A percentile compares a stretch with the other conserved stretches of the same genome.
These are phyloP conservation scores for Fusarium fujikuroi DNA, from an alignment of 2,329 filamentous ascomycete genomes.

Conservation along the genomic window DNA sequence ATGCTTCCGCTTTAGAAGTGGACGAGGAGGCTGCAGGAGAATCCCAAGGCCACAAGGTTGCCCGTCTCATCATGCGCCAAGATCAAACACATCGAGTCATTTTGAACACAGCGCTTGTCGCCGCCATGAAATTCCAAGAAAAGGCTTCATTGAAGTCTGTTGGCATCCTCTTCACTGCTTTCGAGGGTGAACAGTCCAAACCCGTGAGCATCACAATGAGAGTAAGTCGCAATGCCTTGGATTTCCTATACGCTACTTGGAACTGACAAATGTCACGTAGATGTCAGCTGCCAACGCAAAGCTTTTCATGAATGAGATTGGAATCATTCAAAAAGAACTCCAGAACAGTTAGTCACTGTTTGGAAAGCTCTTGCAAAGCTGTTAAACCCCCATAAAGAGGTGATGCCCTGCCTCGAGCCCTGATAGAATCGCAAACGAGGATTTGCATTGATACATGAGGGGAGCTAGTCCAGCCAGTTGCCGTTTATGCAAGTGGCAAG, in stretches of 20 bases:
- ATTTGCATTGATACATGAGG: constrained; percentile 20
- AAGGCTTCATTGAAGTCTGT: constrained; percentile 78
- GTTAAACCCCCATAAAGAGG: constrained; percentile 22
- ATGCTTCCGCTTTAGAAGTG: constrained; percentile 62
- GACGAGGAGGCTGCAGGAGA: constrained; percentile 52
- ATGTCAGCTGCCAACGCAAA: constrained; percentile 66
- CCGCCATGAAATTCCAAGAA: constrained; percentile 82
- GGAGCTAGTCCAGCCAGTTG: constrained; percentile 14
- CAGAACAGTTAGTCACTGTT: constrained; percentile 49
- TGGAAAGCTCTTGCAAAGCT: constrained; percentile 9
- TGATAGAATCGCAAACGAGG: constrained; percentile 11
- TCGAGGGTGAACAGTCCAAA: constrained; percentile 65
- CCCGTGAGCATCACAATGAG: constrained; percentile 70
- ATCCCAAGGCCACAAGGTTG: constrained; percentile 56
- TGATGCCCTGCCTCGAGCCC: constrained; percentile 13
- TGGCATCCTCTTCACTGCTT: constrained; percentile 73
- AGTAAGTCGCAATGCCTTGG: constrained; percentile 54
- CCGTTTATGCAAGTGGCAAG: constrained; percentile 9
- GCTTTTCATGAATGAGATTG: constrained; percentile 61
- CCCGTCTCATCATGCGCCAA: constrained; percentile 88
- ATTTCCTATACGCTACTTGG: not conserved
- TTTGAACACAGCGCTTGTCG: constrained; percentile 84
- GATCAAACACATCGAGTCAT: constrained; percentile 89
- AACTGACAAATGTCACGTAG: constrained; percentile 47
- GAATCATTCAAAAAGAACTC: constrained; percentile 62